Evolutionary conservation across 2,329 filamentous ascomycete genomes (phyloP), one percentile per base, ranked within the genome.

Genomic region (Sporothrix humicola): DNA sequence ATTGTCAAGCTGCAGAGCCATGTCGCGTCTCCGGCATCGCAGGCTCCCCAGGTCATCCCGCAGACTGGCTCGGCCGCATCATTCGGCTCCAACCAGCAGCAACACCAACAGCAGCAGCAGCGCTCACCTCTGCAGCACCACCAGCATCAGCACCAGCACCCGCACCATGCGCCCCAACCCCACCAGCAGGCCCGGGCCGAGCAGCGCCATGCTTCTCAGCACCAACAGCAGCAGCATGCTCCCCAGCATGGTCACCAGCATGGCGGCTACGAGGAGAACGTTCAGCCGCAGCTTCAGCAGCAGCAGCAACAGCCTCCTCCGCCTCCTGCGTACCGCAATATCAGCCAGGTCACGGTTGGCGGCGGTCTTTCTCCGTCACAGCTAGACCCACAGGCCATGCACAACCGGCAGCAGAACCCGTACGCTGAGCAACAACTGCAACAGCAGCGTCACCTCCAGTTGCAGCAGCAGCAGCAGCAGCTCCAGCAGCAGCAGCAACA

Each of bases 1-100:
- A 85, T 91, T 73, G 81, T 90, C 70, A 89, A 88, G 80, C 82
- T 89, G 76, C 87, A 80, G 71, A 73, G 76, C 12, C 77, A 78
- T 15, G 50, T 72, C 10, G 26, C 73, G 4, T 56, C 73, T 3
- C 46, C 69, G 10, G 15, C 46, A n/a, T 61, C 65, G 7, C 37
- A n/a, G n/a, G 59, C 48, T 2, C 54, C 52, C 10, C 63, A 69
- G 63, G 8, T 63, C 0, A n/a, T 69, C 8, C 56, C 65, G n/a
- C 72, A 61, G 66, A 50, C 72, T 8, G 20, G n/a, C 20, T 68
- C 56, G 9, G 56, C 66, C n/a, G 66, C 66, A 10, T 69, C 66
- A 37, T 63, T 68, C n/a, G n/a, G 23, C 9, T 66, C 65, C 17
- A 54, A 50, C 12, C 72, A 61, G 37, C 72, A 73, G 59, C 48